phyloP scores from a whole-genome alignment of 352 stramenopile genomes.

The Albugo laibachii region DNA sequence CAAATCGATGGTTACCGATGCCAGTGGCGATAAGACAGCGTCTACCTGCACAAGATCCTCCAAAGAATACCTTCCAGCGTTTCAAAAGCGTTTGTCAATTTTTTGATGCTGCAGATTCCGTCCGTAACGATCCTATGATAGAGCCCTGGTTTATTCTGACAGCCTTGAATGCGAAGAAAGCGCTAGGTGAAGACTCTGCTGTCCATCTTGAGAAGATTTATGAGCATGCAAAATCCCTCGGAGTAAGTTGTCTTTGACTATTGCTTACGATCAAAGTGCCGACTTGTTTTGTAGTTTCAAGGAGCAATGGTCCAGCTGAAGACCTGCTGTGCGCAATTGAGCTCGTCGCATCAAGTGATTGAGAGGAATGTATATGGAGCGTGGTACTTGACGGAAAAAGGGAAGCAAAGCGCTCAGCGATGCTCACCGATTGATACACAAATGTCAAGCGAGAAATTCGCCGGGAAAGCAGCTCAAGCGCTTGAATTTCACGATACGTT shows the following conservation, averaged over 20 bases:
- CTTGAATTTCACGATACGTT: too few species aligned
- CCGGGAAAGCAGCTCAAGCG: too few species aligned
- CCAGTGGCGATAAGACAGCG: too few species aligned
- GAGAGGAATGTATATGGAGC: conserved; percentile 16
- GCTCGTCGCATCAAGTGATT: conserved; percentile 37
- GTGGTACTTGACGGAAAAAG: conserved; percentile 37
- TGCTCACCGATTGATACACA: conserved; percentile 4
- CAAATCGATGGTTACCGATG: too few species aligned
- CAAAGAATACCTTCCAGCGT: too few species aligned
- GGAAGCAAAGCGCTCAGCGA: conserved; percentile 20
- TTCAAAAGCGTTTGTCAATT: too few species aligned
- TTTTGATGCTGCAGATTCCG: too few species aligned
- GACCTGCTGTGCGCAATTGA: conserved; percentile 28
- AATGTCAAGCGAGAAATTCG: not conserved
- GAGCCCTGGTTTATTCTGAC: conserved; percentile 64
- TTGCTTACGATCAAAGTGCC: not conserved
- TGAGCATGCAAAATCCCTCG: conserved; percentile 30
- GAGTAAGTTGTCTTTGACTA: conserved; percentile 16
- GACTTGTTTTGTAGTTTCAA: conserved; percentile 20
- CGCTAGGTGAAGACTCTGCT: conserved; percentile 14
- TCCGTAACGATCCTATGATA: conserved; percentile 4
- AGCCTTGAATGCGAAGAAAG: conserved; percentile 18
- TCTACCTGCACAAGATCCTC: too few species aligned
- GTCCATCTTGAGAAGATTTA: conserved; percentile 12
- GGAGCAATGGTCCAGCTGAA: conserved; percentile 25